Evolutionary conservation across 2,329 filamentous ascomycete species (phyloP).

Genomic region (Botrytis cinerea): DNA sequence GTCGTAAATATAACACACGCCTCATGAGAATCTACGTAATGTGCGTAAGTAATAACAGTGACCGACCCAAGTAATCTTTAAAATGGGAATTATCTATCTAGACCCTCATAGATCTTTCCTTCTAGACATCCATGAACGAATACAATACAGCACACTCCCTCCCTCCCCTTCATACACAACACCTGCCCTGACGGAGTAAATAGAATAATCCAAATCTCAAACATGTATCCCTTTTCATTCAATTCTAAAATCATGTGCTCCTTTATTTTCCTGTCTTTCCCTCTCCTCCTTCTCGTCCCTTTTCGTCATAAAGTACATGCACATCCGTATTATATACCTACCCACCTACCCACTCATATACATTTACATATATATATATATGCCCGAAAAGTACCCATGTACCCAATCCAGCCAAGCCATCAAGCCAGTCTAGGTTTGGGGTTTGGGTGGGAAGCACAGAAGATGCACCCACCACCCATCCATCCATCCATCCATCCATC

Average conservation of each 20-base stretch:
- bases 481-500: no score
- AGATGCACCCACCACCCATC: not conserved
- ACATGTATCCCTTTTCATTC: not conserved
- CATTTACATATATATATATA: not conserved
- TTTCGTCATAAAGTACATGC: slow-evolving; percentile 1
- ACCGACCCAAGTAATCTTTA: not conserved
- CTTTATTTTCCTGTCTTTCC: not conserved
- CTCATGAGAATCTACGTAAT: not conserved
- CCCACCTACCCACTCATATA: not conserved
- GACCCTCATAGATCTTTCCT: not conserved
- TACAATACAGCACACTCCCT: not conserved
- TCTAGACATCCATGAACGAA: no score
- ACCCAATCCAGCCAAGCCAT: not conserved
- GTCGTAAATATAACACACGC: not conserved
- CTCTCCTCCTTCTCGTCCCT: not conserved
- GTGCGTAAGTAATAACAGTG: not conserved
- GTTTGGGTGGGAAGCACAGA: not conserved
- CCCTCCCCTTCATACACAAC: not conserved
- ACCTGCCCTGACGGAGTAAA: not conserved
- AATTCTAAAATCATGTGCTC: no score
- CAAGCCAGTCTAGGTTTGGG: not conserved
- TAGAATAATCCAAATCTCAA: not conserved
- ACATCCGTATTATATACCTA: not conserved
- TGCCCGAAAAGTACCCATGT: no score
- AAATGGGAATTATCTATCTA: not conserved